Base-by-base conservation (phyloP, 441 rosid genomes). In the Lepidium campestre region DNA sequence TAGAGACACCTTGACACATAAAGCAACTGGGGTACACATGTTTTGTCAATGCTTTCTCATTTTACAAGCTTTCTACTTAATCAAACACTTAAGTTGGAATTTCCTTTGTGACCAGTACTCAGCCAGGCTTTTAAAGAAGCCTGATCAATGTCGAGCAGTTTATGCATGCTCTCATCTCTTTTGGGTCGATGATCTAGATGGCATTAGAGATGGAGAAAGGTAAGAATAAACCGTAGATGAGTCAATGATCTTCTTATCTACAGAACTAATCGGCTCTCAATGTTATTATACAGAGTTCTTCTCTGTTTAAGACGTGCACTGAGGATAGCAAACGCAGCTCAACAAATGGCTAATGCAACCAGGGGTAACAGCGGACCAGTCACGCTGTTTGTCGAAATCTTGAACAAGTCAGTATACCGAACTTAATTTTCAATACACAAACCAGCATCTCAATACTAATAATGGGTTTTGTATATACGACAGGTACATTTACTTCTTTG, bases 71-170 rank as follows among this genome's bases (percentile, higher is more conserved):
- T 17, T 48, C 14, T 41, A 46, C 35, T 58, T 40, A 23, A 49
- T 35, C 23, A 63, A 57, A 39, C 20, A 12, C 5, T 10, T 65
- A 56, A 70, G 11, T 57, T 78, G 9, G 2, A 1, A 41, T 35
- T 57, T 54, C 45, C 25, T 40, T 40, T 37, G 68, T 74, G 78
- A 61, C 61, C 83, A 88, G 91, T 84, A 88, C 69, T 86, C 94
- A 22, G 91, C 94, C 56, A 81, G 85, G 79, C 88, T 88, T 44
- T 69, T 88, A 56, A 85, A 84, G 86, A 88, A 88, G 83, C 87
- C 88, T 62, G 94, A 88, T 74, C 94, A 88, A 60, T 85, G 94
- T 78, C 83, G 86, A 79, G 91, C 91, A 0, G 94, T 88, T 59
- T 88, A 82, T 57, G 85, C 86, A 29, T 88, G 91, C 69, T 84